Conservation (phyloP, 257 asterid genomes). For the Eucommia ulmoides region DNA sequence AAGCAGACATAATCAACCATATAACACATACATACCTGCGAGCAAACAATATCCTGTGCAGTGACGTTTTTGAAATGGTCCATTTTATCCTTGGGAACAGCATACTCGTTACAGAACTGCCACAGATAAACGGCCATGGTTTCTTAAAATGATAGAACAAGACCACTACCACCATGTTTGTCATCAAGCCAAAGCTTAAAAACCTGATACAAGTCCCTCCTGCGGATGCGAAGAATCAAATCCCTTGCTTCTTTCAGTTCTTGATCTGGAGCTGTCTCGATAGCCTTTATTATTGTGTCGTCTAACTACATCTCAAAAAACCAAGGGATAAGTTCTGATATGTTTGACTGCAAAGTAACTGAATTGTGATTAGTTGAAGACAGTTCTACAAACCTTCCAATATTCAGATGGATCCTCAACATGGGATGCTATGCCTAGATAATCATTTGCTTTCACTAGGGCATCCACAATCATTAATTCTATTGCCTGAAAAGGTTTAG, state of each 20-base stretch:
- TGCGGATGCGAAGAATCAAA: constrained; percentile 71
- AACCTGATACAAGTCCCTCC: constrained; percentile 87
- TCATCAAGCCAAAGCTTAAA: constrained; percentile 6
- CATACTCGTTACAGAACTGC: constrained; percentile 87
- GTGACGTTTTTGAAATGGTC: constrained; percentile 71
- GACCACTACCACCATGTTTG: too few species aligned
- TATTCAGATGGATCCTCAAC: constrained; percentile 71
- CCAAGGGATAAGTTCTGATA: not conserved
- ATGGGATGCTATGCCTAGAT: constrained; percentile 61
- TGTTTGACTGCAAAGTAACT: not conserved
- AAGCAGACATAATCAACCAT: too few species aligned
- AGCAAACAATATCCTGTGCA: constrained; percentile 77
- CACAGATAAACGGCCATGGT: constrained; percentile 6
- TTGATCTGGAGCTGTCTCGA: constrained; percentile 69
- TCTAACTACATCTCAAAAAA: constrained; percentile 48
- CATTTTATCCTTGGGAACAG: constrained; percentile 75
- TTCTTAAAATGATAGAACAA: too few species aligned
- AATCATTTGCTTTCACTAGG: constrained; percentile 63
- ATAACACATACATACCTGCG: too few species aligned
- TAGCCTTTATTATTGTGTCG: constrained; percentile 73
- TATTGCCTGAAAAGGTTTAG: constrained; percentile 44
- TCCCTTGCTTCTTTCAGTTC: constrained; percentile 79
- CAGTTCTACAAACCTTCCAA: constrained; percentile 66
- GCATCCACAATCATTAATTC: constrained; percentile 93
- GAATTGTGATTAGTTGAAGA: constrained; percentile 7